Base-by-base conservation (phyloP, 2,329 filamentous ascomycete species). In the Penicillium hordei region DNA sequence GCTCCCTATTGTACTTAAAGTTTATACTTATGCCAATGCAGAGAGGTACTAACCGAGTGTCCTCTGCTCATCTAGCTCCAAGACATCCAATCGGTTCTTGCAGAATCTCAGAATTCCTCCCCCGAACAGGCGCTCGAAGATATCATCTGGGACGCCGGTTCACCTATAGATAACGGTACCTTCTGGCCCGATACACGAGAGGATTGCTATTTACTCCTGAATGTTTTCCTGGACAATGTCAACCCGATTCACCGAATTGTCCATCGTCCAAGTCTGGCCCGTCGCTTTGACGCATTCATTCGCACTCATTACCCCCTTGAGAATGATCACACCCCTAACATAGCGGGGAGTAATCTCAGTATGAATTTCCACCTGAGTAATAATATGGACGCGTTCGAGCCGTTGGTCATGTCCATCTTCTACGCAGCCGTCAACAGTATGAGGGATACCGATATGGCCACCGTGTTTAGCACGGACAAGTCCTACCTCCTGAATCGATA, bases 171-270 rank as follows among this genome's bases (percentile, higher is more conserved):
- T 15, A 31, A 1, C 0, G 7, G n/a, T 0, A 33, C 27, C 3
- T 33, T 31, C 43, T 46, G 43, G 43, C 43, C 43, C 4, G 43
- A 46, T 46, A 46, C 43, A 21, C 27, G 27, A 46, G 27, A 46
- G 27, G 43, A 46, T 46, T 46, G 27, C 2, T 46, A 46, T 21
- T 21, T 46, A 4, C 43, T 46, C 12, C 27, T 46, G 1, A 33
- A 46, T 17, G n/a, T 46, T 19, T 46, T 33, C 43, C n/a, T 46
- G 43, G 3, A 6, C 1, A 46, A 46, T 33, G 7, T 46, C 12
- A 27, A 46, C 27, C 43, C 43, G 2, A 46, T 46, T 46, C 27
- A 31, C 27, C 10, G 27, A 46, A 21, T 46, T 31, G 27, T 46
- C 7, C 43, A 46, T 33, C 43, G 43, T 0, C 43, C 43, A 5